A percentile compares a stretch with the other conserved stretches of the same genome.
Evolutionary conservation across 2,329 filamentous ascomycete genomes (phyloP).

Genomic region (Lecanoromycetidae sp.): DNA sequence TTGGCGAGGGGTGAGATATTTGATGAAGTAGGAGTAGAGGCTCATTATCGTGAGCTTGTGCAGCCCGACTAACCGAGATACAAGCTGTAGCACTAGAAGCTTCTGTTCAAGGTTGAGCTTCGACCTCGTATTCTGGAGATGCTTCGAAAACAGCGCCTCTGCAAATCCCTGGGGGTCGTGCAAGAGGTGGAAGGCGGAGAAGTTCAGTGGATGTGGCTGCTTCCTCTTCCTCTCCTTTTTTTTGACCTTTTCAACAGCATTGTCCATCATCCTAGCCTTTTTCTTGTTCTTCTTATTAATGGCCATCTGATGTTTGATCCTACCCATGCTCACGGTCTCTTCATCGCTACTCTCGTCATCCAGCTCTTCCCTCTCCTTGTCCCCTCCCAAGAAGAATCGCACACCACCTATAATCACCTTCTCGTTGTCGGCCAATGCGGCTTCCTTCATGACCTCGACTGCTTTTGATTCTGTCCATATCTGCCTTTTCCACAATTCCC

Average conservation of each 20-base stretch:
- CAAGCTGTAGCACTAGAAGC: conserved; percentile 76
- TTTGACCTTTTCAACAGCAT: conserved; percentile 71
- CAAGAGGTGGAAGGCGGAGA: conserved; percentile 85
- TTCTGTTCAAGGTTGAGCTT: conserved; percentile 82
- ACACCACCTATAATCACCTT: conserved; percentile 83
- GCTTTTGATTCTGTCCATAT: conserved; percentile 91
- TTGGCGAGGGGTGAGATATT: conserved; percentile 78
- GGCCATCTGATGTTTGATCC: conserved; percentile 69
- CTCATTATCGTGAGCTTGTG: conserved; percentile 84
- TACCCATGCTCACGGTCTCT: conserved; percentile 60
- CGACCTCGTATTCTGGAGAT: conserved; percentile 74
- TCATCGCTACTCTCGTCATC: conserved; percentile 83
- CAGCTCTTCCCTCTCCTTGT: conserved; percentile 87
- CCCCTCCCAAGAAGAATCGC: conserved; percentile 88
- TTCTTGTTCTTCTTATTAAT: conserved; percentile 98
- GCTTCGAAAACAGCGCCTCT: conserved; percentile 78
- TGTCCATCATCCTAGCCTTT: conserved; percentile 64
- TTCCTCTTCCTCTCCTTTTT: conserved; percentile 77
- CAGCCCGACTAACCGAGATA: conserved; percentile 79
- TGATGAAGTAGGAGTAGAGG: conserved; percentile 93
- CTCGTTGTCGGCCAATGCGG: conserved; percentile 75
- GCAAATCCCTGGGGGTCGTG: conserved; percentile 92
- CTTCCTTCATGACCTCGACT: conserved; percentile 97
- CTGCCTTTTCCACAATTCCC: conserved; percentile 92
- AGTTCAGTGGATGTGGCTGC: conserved; percentile 79